Conservation (phyloP, 345 rosid genomes). For the Ceriops tagal region DNA sequence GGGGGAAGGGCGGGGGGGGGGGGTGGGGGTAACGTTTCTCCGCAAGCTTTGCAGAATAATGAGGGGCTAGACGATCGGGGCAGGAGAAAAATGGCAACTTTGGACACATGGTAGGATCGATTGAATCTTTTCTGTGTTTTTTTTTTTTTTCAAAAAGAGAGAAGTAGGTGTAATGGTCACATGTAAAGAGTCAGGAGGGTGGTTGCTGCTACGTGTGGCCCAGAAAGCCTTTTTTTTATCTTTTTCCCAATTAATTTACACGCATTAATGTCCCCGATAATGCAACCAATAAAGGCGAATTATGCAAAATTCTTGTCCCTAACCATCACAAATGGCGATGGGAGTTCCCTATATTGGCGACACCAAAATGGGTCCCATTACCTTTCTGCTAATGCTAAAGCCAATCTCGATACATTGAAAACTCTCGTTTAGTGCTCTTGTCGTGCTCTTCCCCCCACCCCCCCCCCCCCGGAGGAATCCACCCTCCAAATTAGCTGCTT, state of each 20-base stretch:
- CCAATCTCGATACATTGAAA: slow-evolving; percentile 24
- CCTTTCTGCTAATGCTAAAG: slow-evolving; percentile 7
- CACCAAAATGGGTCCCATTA: neutral
- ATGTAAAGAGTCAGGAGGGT: neutral
- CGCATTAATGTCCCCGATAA: slow-evolving; percentile 7
- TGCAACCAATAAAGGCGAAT: slow-evolving; percentile 11
- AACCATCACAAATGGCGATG: slow-evolving; percentile 9
- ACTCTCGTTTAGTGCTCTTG: slow-evolving; percentile 21
- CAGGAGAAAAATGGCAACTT: too few species aligned
- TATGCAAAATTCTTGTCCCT: neutral
- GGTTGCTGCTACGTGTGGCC: too few species aligned
- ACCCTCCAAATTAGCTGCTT: too few species aligned
- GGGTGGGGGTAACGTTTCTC: neutral
- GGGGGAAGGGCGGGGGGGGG: too few species aligned
- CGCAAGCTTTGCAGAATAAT: neutral
- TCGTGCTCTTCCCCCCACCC: too few species aligned
- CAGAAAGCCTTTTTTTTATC: too few species aligned
- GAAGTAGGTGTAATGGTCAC: slow-evolving; percentile 2
- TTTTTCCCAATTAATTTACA: neutral
- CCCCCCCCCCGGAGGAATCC: too few species aligned
- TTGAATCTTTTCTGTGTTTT: too few species aligned
- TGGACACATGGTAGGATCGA: too few species aligned
- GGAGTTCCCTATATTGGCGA: slow-evolving; percentile 8
- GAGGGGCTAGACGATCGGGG: neutral
- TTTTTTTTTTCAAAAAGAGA: neutral